phyloP scores from a whole-genome alignment of 2,329 filamentous ascomycete genomes.

The Pyrenophora teres region DNA sequence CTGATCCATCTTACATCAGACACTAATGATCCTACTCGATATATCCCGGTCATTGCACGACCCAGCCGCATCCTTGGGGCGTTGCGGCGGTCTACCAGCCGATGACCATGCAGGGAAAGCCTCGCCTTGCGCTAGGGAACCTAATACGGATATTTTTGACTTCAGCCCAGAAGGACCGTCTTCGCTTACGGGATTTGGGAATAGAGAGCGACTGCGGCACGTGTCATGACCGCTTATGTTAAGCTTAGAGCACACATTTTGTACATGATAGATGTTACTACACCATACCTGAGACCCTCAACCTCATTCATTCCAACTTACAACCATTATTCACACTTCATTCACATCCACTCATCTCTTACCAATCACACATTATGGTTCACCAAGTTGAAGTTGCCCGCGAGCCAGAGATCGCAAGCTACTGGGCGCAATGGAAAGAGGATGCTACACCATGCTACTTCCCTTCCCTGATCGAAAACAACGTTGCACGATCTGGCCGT shows the following conservation, averaged over 20 bases:
- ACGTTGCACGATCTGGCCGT: neutral
- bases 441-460: neutral
- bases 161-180: neutral
- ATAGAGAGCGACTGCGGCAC: neutral
- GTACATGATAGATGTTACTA: neutral
- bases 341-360: neutral
- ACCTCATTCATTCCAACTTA: neutral
- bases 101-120: neutral
- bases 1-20: neutral
- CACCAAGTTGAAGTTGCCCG: neutral
- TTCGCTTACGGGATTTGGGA: neutral
- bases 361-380: neutral
- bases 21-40: slow-evolving; percentile 1
- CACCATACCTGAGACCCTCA: neutral
- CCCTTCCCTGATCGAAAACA: slow-evolving; percentile 1
- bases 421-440: slow-evolving; percentile 1
- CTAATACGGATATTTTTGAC: neutral
- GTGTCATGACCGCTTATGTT: neutral
- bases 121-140: neutral
- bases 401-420: neutral
- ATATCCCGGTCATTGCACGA: neutral
- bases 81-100: neutral
- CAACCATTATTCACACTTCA: neutral
- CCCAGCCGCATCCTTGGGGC: neutral
- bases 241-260: neutral